A percentile compares a stretch with the other conserved stretches of the same genome.
Conservation (phyloP, 2,329 filamentous ascomycete species). For the Sclerotinia minor region DNA sequence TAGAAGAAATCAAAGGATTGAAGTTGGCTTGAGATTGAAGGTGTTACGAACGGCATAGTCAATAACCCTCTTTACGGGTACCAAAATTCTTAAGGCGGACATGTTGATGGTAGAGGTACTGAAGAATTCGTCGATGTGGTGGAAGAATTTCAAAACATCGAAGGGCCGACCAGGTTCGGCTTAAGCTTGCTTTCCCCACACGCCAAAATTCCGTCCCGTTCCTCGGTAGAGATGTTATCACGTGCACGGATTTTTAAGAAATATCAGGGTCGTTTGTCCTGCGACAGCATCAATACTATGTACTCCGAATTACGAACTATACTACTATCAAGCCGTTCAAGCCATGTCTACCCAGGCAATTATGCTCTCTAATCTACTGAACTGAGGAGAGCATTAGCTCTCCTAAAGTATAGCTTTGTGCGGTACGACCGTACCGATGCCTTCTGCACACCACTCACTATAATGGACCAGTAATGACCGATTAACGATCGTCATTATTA, state of each 20-base stretch:
- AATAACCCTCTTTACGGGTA: slow-evolving; percentile 81
- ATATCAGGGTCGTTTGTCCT: no score
- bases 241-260: neutral
- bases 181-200: slow-evolving; percentile 21
- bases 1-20: neutral
- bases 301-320: neutral
- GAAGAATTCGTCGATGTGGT: neutral
- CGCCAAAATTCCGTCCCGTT: neutral
- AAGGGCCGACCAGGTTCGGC: slow-evolving; percentile 20
- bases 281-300: neutral
- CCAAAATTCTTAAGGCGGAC: slow-evolving; percentile 71
- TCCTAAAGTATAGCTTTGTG: neutral
- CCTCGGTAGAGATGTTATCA: slow-evolving; percentile 16
- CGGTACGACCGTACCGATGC: neutral
- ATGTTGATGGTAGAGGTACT: slow-evolving; percentile 44
- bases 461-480: no score
- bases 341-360: neutral
- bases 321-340: neutral
- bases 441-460: neutral
- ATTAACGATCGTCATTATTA: no score
- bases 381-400: neutral
- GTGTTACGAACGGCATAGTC: slow-evolving; percentile 67
- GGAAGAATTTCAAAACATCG: neutral
- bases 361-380: neutral
- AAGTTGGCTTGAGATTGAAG: neutral